Conservation (phyloP, 805 yeast genomes). For the Candida corydali region DNA sequence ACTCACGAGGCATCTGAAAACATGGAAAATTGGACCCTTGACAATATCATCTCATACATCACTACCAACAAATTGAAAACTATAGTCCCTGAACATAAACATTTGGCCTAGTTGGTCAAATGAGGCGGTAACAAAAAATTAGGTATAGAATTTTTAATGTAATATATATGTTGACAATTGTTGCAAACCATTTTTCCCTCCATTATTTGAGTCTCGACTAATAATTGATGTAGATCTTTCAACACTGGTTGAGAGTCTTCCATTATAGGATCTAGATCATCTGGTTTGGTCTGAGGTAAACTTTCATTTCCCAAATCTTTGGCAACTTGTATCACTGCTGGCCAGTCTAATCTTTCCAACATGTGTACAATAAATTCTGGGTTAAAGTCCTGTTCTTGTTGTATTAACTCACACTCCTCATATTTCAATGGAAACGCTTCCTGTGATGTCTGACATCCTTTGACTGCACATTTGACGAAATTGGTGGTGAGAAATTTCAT, state of each 20-base stretch:
- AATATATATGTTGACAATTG: constrained; percentile 82
- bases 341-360: constrained; percentile 84
- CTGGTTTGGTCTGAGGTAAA: constrained; percentile 62
- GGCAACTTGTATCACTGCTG: constrained; percentile 75
- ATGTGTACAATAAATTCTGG: constrained; percentile 76
- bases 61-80: constrained; percentile 64
- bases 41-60: constrained; percentile 58
- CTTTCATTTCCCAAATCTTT: constrained; percentile 57
- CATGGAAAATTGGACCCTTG: constrained; percentile 78
- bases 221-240: constrained; percentile 69
- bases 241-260: constrained; percentile 54
- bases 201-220: constrained; percentile 78
- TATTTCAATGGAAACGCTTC: constrained; percentile 79
- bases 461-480: constrained; percentile 90
- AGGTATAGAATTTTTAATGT: constrained; percentile 90
- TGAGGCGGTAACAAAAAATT: constrained; percentile 94
- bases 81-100: constrained; percentile 74
- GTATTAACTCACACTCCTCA: constrained; percentile 62
- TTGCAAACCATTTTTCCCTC: constrained; percentile 90
- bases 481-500: constrained; percentile 97
- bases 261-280: constrained; percentile 46
- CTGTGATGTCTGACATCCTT: constrained; percentile 67
- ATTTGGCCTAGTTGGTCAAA: constrained; percentile 29
- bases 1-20: constrained; percentile 65
- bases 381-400: constrained; percentile 77